These are phyloP conservation scores for Calcarisporium arbuscula DNA, from an alignment of 2,329 filamentous ascomycete species.

Conservation along the genomic window DNA sequence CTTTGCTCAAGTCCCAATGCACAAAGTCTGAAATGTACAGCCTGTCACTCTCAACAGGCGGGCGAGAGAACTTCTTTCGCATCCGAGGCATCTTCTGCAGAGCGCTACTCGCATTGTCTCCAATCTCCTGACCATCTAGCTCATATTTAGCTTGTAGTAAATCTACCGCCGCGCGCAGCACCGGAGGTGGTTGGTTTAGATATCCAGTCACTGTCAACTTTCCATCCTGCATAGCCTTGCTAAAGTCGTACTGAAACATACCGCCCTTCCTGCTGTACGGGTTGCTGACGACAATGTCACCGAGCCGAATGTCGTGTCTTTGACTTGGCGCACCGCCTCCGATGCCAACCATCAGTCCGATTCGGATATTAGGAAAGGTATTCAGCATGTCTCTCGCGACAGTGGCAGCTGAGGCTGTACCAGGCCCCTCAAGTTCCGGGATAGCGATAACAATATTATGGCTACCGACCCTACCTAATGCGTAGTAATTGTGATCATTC, in stretches of 20 bases:
- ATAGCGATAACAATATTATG: constrained; percentile 15
- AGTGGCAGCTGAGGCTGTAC: constrained; percentile 10
- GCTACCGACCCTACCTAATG: constrained; percentile 9
- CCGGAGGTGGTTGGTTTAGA: constrained; percentile 11
- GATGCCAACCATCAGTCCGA: constrained; percentile 13
- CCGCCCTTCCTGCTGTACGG: constrained; percentile 1
- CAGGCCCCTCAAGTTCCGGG: constrained; percentile 11
- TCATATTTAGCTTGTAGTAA: constrained; percentile 5
- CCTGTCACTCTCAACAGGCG: too few species aligned
- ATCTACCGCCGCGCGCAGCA: constrained; percentile 7
- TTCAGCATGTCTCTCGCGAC: constrained; percentile 20
- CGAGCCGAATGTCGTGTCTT: constrained; percentile 26
- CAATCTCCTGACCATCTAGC: constrained; percentile 8
- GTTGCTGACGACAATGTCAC: constrained; percentile 16
- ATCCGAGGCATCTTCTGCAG: constrained; percentile 1
- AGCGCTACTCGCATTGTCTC: background rate
- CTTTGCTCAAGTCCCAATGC: too few species aligned
- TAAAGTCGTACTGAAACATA: constrained; percentile 18
- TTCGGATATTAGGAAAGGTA: constrained; percentile 22
- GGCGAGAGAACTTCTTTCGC: constrained; percentile 3
- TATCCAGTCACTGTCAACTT: constrained; percentile 5
- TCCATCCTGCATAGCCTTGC: constrained; percentile 13
- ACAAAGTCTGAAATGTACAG: too few species aligned
- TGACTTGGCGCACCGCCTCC: constrained; percentile 26
- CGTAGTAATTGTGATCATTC: constrained; percentile 12